These are phyloP conservation scores for Globisporangium splendens DNA, from an alignment of 352 stramenopile genomes.

Conservation along the genomic window DNA sequence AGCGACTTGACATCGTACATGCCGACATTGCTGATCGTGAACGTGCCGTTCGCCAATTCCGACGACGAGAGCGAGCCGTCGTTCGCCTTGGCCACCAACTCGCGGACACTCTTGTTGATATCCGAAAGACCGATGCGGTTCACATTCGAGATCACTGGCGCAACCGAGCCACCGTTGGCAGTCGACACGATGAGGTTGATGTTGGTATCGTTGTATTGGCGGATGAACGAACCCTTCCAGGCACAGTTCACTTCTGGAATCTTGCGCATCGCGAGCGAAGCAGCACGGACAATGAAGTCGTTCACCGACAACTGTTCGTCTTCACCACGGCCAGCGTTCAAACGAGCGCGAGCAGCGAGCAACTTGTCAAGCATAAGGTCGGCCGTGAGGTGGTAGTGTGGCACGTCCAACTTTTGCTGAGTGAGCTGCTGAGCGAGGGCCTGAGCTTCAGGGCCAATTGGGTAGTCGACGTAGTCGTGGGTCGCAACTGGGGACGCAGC, in stretches of 20 bases:
- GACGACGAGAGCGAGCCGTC: slow-evolving; percentile 33
- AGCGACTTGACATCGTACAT: slow-evolving; percentile 96
- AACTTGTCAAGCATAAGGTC: slow-evolving; percentile 92
- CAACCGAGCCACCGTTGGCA: slow-evolving; percentile 86
- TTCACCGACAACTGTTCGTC: slow-evolving; percentile 95
- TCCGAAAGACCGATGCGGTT: slow-evolving; percentile 87
- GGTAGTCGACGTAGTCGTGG: slow-evolving; percentile 91
- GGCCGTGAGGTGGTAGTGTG: slow-evolving; percentile 97
- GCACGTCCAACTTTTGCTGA: slow-evolving; percentile 93
- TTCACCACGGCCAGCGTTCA: slow-evolving; percentile 92
- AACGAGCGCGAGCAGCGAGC: slow-evolving; percentile 84
- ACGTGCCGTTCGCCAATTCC: slow-evolving; percentile 88
- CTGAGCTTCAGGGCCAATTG: slow-evolving; percentile 77
- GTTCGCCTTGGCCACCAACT: slow-evolving; percentile 46
- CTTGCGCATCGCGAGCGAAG: slow-evolving; percentile 94
- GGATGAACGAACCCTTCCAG: slow-evolving; percentile 90
- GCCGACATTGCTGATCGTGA: slow-evolving; percentile 96
- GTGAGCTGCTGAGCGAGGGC: slow-evolving; percentile 85
- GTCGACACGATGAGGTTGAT: slow-evolving; percentile 90
- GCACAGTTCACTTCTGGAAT: slow-evolving; percentile 91
- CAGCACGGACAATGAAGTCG: slow-evolving; percentile 97
- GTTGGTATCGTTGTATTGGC: slow-evolving; percentile 94
- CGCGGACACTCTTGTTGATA: slow-evolving; percentile 87
- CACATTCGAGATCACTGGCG: slow-evolving; percentile 93
- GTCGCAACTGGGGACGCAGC: slow-evolving; percentile 28